phyloP scores from a whole-genome alignment of 2,329 filamentous ascomycete genomes.

The Colletotrichum lupini region DNA sequence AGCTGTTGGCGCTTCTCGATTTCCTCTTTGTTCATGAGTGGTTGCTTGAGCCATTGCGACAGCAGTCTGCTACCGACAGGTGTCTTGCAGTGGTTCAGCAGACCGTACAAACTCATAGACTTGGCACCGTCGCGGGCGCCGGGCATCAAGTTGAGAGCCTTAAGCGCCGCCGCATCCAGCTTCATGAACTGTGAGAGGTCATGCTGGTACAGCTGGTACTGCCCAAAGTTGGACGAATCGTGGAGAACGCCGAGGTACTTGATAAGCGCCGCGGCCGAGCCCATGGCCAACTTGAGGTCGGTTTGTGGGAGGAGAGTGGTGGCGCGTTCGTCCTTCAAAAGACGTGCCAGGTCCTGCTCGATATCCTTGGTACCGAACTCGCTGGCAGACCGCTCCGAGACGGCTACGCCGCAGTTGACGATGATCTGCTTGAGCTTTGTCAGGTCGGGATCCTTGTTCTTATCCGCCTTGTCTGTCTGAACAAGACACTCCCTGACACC shows the following conservation, averaged over 20 bases:
- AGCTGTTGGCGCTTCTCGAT: constrained; percentile 94
- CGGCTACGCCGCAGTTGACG: constrained; percentile 89
- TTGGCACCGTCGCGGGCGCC: constrained; percentile 95
- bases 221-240: constrained; percentile 93
- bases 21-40: constrained; percentile 88
- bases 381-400: constrained; percentile 79
- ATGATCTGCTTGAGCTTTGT: constrained; percentile 89
- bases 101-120: constrained; percentile 94
- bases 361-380: constrained; percentile 94
- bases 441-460: constrained; percentile 89
- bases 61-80: constrained; percentile 89
- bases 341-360: constrained; percentile 89
- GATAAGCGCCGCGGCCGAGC: constrained; percentile 90
- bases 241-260: constrained; percentile 93
- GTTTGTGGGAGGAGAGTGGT: constrained; percentile 85
- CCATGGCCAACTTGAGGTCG: constrained; percentile 95
- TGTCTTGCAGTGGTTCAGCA: constrained; percentile 98
- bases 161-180: constrained; percentile 91
- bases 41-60: constrained; percentile 97
- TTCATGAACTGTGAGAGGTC: constrained; percentile 99
- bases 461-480: constrained; percentile 81
- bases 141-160: constrained; percentile 96
- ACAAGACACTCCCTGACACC: constrained; percentile 94
- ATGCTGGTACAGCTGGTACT: constrained; percentile 97
- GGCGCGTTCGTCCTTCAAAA: constrained; percentile 88